Evolutionary conservation across 2,329 filamentous ascomycete species (phyloP), one percentile per base, ranked within the genome.

Genomic region (Fusarium vanettenii): DNA sequence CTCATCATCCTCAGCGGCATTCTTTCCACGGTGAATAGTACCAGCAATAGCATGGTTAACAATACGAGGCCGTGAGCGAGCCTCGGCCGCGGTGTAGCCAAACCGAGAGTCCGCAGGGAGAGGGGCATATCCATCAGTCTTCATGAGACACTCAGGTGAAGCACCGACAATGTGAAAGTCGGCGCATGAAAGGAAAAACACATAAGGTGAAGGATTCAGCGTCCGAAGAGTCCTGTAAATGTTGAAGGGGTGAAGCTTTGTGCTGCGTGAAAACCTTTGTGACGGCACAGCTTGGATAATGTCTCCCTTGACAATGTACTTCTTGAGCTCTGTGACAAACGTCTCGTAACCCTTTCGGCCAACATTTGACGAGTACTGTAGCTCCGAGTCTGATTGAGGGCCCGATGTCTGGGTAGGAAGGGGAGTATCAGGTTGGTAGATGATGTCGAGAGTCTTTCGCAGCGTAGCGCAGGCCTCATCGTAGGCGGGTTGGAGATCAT

Each of bases 231-330:
- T 95, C 64, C 96, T 92, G 88, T 98, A 99, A 79, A 99, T 94
- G 87, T 98, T 99, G 89, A 98, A 99, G 0, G 97, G 96, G 83
- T 99, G 97, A 50, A 99, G 87, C 66, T 91, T 92, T 4, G 97
- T 99, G 16, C 95, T 95, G 31, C 96, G 91, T 9, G 95, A 92
- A 81, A 98, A 94, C 62, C 97, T 92, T 85, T 99, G 97, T 48
- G 95, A 98, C 2, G 97, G 97, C 18, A 99, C 97, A 1, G 95
- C 95, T 83, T 99, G 97, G 85, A 99, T 98, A 81, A 99, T 98
- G 86, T 98, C 95, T 77, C 97, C 97, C 72, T 90, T 89, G 78
- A 91, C 89, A 78, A 99, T 98, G 87, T 98, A 96, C 84, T 95
- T 89, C 87, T 98, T 98, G 70, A 99, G 88, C 56, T 85, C 87